Evolutionary conservation across 148 eudicot species (phyloP).

Genomic region (Rhododendron vialii): DNA sequence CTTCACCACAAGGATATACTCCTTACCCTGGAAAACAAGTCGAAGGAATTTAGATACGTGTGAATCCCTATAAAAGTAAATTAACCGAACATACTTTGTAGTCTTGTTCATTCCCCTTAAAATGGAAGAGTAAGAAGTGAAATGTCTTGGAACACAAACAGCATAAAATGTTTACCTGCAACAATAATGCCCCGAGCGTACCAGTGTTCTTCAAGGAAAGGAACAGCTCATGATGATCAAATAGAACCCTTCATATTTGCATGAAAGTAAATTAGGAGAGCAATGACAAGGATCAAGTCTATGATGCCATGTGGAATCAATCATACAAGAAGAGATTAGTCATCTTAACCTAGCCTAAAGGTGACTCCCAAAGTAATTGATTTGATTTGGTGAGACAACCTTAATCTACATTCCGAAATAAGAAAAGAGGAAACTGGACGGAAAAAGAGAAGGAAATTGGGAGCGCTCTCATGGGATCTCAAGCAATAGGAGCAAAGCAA

Average conservation of each 20-base stretch:
- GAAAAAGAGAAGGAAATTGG: not conserved
- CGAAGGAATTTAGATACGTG: not conserved
- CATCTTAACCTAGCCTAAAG: not conserved
- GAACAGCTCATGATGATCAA: slow-evolving; percentile 24
- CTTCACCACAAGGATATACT: slow-evolving; percentile 39
- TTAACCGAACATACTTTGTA: not conserved
- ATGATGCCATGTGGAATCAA: not conserved
- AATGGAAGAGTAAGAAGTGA: not conserved
- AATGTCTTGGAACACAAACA: not conserved
- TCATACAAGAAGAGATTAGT: slow-evolving; percentile 2
- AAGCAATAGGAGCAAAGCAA: not conserved
- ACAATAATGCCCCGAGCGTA: slow-evolving; percentile 32
- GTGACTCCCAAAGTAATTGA: not conserved
- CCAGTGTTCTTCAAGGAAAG: slow-evolving; percentile 41
- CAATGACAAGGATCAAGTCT: not conserved
- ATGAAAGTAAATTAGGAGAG: not conserved
- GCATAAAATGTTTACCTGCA: slow-evolving; percentile 29
- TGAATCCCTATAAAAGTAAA: not conserved
- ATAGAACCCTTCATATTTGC: slow-evolving; percentile 19
- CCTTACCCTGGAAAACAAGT: slow-evolving; percentile 42
- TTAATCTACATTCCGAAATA: not conserved
- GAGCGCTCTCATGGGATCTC: not conserved
- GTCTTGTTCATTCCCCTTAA: not conserved
- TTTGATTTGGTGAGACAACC: not conserved
- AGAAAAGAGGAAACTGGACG: not conserved